Percentiles rank a stretch among this genome's conserved stretches.
These are phyloP conservation scores for Thelonectria olida DNA, from an alignment of 2,329 filamentous ascomycete genomes.

Conservation along the genomic window DNA sequence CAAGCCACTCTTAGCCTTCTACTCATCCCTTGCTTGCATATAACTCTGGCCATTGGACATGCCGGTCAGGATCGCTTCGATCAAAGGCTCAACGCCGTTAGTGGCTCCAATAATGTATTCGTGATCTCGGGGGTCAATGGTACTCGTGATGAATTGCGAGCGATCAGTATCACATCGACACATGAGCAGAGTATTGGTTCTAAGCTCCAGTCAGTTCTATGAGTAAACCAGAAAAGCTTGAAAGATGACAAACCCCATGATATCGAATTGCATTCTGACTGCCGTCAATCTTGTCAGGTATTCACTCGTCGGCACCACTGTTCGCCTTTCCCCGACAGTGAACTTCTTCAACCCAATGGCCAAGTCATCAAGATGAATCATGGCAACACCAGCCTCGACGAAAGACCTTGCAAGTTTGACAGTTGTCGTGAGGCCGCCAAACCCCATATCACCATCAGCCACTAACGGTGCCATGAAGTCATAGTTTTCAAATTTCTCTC, in stretches of 20 bases:
- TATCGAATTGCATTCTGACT: conserved; percentile 51
- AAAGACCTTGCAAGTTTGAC: conserved; percentile 51
- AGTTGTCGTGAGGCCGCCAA: conserved; percentile 49
- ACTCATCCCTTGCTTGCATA: conserved; percentile 40
- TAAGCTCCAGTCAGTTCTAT: neutral
- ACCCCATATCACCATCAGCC: conserved; percentile 54
- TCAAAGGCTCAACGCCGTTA: conserved; percentile 28
- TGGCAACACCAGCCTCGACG: conserved; percentile 52
- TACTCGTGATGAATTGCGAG: conserved; percentile 49
- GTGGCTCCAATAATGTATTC: conserved; percentile 51
- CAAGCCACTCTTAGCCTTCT: conserved; percentile 43
- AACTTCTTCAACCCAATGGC: conserved; percentile 56
- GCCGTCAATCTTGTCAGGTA: conserved; percentile 47
- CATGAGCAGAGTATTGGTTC: conserved; percentile 47
- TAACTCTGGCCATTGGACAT: conserved; percentile 39
- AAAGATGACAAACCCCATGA: conserved; percentile 43
- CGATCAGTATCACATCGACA: conserved; percentile 50
- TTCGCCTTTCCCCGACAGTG: conserved; percentile 50
- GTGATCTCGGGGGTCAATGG: conserved; percentile 49
- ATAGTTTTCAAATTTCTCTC: conserved; percentile 8
- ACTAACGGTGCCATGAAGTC: conserved; percentile 43
- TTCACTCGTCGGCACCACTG: conserved; percentile 51
- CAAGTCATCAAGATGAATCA: conserved; percentile 54
- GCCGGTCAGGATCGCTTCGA: neutral
- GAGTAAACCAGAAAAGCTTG: too few relatives aligned